A percentile compares a stretch with the other conserved stretches of the same genome.
These are phyloP conservation scores for Neurospora sp. DNA, from an alignment of 495 filamentous ascomycete species.

Conservation along the genomic window DNA sequence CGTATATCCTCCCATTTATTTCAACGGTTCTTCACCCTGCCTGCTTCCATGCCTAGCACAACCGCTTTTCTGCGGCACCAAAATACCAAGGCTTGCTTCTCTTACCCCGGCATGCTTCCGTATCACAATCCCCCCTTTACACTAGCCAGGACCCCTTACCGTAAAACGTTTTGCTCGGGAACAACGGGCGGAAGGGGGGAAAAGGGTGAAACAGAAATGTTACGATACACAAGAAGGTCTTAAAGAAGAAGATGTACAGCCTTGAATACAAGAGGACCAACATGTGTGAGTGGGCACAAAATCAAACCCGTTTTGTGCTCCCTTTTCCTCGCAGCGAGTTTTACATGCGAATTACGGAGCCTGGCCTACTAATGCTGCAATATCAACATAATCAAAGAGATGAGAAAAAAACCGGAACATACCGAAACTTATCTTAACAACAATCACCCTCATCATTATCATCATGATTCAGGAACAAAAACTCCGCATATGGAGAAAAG, in stretches of 20 bases:
- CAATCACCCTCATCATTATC: not conserved
- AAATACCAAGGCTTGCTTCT: not conserved
- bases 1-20: not conserved
- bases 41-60: not conserved
- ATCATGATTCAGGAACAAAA: not conserved
- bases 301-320: not conserved
- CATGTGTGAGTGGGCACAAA: not conserved
- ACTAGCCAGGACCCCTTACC: not conserved
- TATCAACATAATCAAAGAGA: not conserved
- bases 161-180: not conserved
- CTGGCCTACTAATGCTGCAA: no score
- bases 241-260: not conserved
- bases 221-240: not conserved
- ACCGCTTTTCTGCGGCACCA: not conserved
- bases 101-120: not conserved
- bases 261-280: not conserved
- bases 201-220: not conserved
- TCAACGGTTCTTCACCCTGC: not conserved
- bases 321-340: not conserved
- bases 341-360: no score
- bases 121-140: not conserved
- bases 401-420: not conserved
- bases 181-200: not conserved
- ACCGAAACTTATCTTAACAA: not conserved
- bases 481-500: not conserved